These are phyloP conservation scores for Pleurotus ostreatus DNA, from an alignment of 768 basidiomycete genomes.

Conservation along the genomic window DNA sequence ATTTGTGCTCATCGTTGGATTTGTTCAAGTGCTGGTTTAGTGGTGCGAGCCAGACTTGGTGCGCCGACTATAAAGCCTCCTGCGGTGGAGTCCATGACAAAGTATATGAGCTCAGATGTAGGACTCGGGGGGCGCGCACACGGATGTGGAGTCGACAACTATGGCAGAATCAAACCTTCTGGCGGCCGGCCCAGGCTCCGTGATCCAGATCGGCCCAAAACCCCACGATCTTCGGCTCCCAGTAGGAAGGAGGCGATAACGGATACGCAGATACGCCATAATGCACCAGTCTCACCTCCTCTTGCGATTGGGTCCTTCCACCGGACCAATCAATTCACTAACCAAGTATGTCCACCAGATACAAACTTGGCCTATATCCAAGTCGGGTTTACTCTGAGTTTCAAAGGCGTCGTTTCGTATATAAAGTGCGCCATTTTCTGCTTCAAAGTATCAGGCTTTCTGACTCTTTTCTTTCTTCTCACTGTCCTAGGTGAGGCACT, in stretches of 20 bases:
- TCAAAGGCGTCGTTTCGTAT: background rate
- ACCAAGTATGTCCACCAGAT: background rate
- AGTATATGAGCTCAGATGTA: background rate
- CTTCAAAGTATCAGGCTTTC: background rate
- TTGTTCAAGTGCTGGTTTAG: too few species aligned
- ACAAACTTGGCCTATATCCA: background rate
- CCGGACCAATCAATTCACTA: background rate
- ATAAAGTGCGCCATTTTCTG: background rate
- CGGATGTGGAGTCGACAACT: too few species aligned
- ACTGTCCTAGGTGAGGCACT: too few species aligned
- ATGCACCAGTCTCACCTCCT: constrained; percentile 1
- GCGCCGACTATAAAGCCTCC: too few species aligned
- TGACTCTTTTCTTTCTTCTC: too few species aligned
- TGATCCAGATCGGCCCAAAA: too few species aligned
- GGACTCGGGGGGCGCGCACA: too few species aligned
- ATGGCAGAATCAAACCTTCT: too few species aligned
- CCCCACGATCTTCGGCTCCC: too few species aligned
- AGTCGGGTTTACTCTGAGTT: background rate
- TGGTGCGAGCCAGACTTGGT: too few species aligned
- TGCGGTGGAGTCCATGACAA: background rate
- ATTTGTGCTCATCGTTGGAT: too few species aligned
- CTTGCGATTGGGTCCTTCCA: background rate
- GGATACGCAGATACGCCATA: background rate
- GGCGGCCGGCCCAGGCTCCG: too few species aligned
- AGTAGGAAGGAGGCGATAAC: background rate